Percentiles rank a stretch among this genome's conserved stretches.
phyloP scores from a whole-genome alignment of 495 filamentous ascomycete genomes.

The Daldinia decipiens region DNA sequence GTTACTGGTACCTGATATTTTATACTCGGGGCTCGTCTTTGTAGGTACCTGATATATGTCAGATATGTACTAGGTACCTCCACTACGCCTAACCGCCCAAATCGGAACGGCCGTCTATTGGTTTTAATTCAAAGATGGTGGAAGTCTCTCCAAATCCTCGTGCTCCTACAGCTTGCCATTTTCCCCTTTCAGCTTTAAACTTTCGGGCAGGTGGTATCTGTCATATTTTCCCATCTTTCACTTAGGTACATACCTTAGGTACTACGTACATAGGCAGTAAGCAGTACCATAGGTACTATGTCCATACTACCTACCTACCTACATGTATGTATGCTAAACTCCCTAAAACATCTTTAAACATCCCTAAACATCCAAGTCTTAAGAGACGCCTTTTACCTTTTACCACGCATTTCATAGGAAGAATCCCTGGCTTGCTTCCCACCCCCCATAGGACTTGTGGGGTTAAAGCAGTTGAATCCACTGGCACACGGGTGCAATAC shows the following conservation, averaged over 20 bases:
- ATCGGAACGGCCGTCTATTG: conserved; percentile 39
- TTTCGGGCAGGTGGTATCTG: conserved; percentile 42
- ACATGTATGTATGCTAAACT: no score
- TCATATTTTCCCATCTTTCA: conserved; percentile 22
- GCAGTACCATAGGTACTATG: no score
- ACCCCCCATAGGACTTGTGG: conserved; percentile 23
- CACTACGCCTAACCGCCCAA: conserved; percentile 33
- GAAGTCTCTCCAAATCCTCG: conserved; percentile 32
- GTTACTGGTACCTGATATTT: conserved; percentile 4
- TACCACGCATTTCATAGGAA: background rate
- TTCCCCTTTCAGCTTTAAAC: conserved; percentile 43
- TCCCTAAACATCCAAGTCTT: background rate
- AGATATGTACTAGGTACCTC: conserved; percentile 7
- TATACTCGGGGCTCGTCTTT: background rate
- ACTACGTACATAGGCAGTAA: no score
- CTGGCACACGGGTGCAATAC: conserved; percentile 1
- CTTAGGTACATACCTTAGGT: background rate
- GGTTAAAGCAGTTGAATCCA: conserved; percentile 8
- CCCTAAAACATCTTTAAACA: background rate
- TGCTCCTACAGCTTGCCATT: conserved; percentile 30
- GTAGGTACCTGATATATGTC: conserved; percentile 6
- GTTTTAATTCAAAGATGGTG: conserved; percentile 28
- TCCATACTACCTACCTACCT: no score
- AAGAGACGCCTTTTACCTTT: background rate
- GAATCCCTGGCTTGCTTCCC: background rate